These are phyloP conservation scores for Usnea hakonensis DNA, from an alignment of 495 filamentous ascomycete genomes.

Conservation along the genomic window DNA sequence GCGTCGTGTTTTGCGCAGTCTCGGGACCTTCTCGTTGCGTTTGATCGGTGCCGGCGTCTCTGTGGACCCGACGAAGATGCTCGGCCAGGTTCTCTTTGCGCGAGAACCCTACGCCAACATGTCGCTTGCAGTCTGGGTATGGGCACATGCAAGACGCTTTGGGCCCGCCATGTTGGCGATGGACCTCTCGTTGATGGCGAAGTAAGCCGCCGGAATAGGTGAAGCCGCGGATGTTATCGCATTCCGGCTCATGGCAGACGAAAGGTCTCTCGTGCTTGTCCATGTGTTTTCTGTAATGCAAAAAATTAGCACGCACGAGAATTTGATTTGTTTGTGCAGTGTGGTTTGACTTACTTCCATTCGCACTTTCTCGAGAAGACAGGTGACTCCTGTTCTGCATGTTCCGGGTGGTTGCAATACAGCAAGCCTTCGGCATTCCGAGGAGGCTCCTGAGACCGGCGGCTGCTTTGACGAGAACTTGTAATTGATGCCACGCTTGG, in stretches of 20 bases:
- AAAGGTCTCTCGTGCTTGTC: constrained; percentile 94
- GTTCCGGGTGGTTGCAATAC: constrained; percentile 57
- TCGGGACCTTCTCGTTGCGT: neutral
- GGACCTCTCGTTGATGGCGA: constrained; percentile 85
- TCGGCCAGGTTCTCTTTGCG: constrained; percentile 87
- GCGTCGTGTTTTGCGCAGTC: neutral
- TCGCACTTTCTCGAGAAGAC: constrained; percentile 78
- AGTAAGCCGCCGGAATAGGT: constrained; percentile 85
- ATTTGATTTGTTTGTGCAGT: constrained; percentile 1
- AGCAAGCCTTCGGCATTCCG: constrained; percentile 62
- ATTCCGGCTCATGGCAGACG: constrained; percentile 65
- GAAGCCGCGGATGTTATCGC: constrained; percentile 85
- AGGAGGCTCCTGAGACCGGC: constrained; percentile 48
- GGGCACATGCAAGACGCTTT: constrained; percentile 79
- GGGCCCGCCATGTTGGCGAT: constrained; percentile 75
- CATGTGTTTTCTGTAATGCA: constrained; percentile 73
- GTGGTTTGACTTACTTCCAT: constrained; percentile 66
- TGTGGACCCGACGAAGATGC: constrained; percentile 46
- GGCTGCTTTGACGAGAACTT: constrained; percentile 36
- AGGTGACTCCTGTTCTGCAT: constrained; percentile 44
- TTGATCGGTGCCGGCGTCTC: constrained; percentile 10
- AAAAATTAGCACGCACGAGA: constrained; percentile 13
- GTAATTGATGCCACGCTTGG: constrained; percentile 37
- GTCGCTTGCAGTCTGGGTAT: constrained; percentile 76
- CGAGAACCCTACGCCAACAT: constrained; percentile 71